Base-by-base conservation (phyloP, 495 filamentous ascomycete genomes). In the Friedmanniomyces simplex region DNA sequence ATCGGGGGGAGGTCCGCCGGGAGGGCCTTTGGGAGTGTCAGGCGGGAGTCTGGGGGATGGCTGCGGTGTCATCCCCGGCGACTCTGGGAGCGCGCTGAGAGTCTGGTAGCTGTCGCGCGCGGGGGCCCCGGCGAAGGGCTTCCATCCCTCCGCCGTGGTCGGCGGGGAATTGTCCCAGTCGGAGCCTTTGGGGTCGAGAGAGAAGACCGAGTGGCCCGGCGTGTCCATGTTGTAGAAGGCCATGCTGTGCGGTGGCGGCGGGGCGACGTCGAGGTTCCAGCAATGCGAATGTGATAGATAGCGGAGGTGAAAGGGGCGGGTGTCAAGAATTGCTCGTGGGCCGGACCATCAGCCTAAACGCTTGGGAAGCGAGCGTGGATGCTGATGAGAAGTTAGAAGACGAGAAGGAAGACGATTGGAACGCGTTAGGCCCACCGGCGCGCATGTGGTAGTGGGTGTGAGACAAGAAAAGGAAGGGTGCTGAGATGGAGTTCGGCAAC, bases 1-100 rank as follows among this genome's bases (percentile, higher is more conserved):
- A n/a, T 83, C 79, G 76, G 78, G 74, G 2, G 55, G 55, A n/a
- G 53, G 53, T 7, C 53, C 53, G 11, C 49, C 49, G 8, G 49
- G 49, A 14, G 53, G 53, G 14, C 53, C 53, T 25, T 41, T 54
- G 41, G 53, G 53, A 18, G 32, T 26, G 32, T 14, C 32, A 42
- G 34, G 51, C 7, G 51, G 51, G 1, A 36, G 30, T 5, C 8
- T 24, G 7, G 49, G 49, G 14, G 24, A 5, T 32, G 28, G 28
- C 24, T 11, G 24, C 11, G 51, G 51, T 43, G 51, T 22, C 32
- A 20, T 5, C 2, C 18, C 2, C 24, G 51, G 51, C 2, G 32
- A 54, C 18, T 54, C 7, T 43, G 51, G 51, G 10, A 41, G 20
- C 12, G 51, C 32, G 5, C 5, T 51, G 25, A 32, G 11, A 4